Base-by-base conservation (phyloP, 2,329 filamentous ascomycete species). In the Pestalotiopsis sp. region DNA sequence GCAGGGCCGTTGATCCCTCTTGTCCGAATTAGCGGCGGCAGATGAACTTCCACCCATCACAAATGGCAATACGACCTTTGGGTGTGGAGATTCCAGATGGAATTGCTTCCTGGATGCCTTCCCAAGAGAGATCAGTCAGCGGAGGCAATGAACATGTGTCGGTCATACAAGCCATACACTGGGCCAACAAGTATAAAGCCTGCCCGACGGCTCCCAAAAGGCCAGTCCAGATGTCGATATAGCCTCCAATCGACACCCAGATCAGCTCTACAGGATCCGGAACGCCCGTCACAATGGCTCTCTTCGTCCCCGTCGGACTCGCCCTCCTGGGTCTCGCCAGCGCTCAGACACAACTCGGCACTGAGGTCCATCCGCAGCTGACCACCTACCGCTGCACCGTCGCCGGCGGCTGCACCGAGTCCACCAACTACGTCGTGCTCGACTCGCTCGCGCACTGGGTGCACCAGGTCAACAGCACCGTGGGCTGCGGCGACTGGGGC, bases 311-410 rank as follows among this genome's bases (percentile, higher is more conserved):
- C 38, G 63, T 78, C 65, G 67, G 71, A 17, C 70, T 76, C 52
- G 74, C 73, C 67, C 72, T 78, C 56, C 41, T 78, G 20, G 77
- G 78, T 41, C 74, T 80, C 27, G 75, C 76, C 11, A 68, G 71
- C 45, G 79, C 79, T 27, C 80, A 81, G 70, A 78, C 75, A 57
- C 79, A 79, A 14, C 74, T 75, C 40, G 76, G 70, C 27, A 78
- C 73, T 12, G 85, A 87, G 71, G 79, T 80, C 36, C 84, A 87
- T 66, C 85, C 85, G 25, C 79, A 81, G 73, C 75, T 87, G 62
- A 82, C 78, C 2, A 86, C 84, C 2, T 86, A 82, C 76, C 80
- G 84, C 67, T 87, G 85, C 75, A 85, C 83, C n/a, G 82, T 82
- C 58, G 77, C 75, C 0, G 80, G 78, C n/a, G 85, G 85, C n/a